These are phyloP conservation scores for Plectosphaerella sp. DNA, from an alignment of 2,329 filamentous ascomycete species.

Conservation along the genomic window DNA sequence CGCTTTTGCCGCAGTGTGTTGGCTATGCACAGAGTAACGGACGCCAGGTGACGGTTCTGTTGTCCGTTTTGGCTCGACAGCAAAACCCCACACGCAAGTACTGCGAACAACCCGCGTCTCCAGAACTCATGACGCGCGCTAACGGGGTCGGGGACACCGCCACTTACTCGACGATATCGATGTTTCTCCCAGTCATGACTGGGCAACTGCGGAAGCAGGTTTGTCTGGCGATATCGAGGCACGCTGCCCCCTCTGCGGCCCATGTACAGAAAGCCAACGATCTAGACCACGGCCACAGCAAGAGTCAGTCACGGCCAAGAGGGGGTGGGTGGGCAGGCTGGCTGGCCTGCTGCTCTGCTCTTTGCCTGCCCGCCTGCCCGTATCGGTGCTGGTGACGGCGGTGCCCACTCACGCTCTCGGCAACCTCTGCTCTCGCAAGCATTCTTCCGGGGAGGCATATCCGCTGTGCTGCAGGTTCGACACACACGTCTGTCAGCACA, in stretches of 20 bases:
- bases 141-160: background rate
- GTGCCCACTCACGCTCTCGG: slow-evolving; percentile 37
- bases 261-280: slow-evolving; percentile 53
- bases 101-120: background rate
- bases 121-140: background rate
- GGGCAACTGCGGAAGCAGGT: slow-evolving; percentile 32
- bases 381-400: slow-evolving; percentile 1
- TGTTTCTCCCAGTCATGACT: slow-evolving; percentile 29
- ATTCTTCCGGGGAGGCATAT: slow-evolving; percentile 41
- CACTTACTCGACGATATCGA: slow-evolving; percentile 57
- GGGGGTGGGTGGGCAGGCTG: background rate
- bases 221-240: slow-evolving; percentile 29
- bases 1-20: too few relatives aligned
- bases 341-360: too few relatives aligned
- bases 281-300: slow-evolving; percentile 18
- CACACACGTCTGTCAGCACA: slow-evolving; percentile 1
- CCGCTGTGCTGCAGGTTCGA: slow-evolving; percentile 20
- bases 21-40: too few relatives aligned
- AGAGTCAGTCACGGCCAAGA: background rate
- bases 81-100: background rate
- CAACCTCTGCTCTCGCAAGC: slow-evolving; percentile 39
- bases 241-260: slow-evolving; percentile 45
- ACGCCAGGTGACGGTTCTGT: too few relatives aligned
- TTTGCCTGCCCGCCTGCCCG: background rate
- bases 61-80: too few relatives aligned